Conservation (phyloP, 2,329 filamentous ascomycete genomes). For the Aureobasidium namibiae region DNA sequence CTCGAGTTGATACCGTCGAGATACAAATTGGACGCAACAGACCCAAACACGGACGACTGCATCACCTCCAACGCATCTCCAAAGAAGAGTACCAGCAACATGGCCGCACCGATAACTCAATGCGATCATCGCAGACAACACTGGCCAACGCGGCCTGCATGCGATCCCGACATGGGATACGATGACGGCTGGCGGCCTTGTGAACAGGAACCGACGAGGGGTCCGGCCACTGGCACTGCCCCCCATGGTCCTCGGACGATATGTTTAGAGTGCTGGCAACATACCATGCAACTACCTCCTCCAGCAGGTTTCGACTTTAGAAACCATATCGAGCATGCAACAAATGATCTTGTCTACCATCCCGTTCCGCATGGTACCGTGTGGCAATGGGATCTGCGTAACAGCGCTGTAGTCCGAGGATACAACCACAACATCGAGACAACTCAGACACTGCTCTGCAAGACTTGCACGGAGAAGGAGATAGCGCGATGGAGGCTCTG, state of each 20-base stretch:
- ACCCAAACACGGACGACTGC: neutral
- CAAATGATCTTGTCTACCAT: neutral
- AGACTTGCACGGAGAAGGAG: neutral
- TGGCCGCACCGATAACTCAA: neutral
- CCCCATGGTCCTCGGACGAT: neutral
- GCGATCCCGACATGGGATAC: neutral
- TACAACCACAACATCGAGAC: neutral
- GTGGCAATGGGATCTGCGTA: neutral
- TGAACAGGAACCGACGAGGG: neutral
- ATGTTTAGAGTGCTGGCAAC: neutral
- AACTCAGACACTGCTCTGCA: neutral
- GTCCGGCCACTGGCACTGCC: neutral
- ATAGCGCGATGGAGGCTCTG: neutral
- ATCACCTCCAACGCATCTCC: neutral
- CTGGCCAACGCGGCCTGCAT: neutral
- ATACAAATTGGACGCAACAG: neutral
- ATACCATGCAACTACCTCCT: neutral
- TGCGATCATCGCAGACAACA: neutral
- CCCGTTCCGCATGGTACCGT: neutral
- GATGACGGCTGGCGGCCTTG: neutral
- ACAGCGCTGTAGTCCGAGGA: neutral
- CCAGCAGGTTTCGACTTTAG: neutral
- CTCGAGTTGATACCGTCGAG: neutral
- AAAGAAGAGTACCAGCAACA: neutral
- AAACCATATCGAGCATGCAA: too few species aligned